Evolutionary conservation across 208 protist species (phyloP).

Genomic region (Paratrypanosoma confusum): DNA sequence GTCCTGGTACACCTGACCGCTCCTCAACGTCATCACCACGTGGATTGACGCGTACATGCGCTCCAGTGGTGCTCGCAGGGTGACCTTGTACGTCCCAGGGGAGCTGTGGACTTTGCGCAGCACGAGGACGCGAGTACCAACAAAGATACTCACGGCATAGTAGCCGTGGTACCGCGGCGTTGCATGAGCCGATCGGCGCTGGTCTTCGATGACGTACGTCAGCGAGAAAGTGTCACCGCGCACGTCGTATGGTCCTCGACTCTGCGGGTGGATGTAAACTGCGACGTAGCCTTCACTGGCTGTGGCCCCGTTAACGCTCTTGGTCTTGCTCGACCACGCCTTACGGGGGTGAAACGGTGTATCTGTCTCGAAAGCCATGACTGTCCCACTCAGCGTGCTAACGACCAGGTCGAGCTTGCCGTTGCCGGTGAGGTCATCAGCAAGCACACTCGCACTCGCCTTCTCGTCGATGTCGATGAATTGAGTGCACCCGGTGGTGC

Average conservation of each 20-base stretch:
- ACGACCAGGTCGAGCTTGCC: conserved; percentile 86
- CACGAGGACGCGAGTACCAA: conserved; percentile 50
- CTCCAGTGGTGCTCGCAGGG: conserved; percentile 47
- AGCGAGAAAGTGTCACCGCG: conserved; percentile 57
- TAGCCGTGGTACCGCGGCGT: conserved; percentile 1
- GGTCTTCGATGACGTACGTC: conserved; percentile 58
- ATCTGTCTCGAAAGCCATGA: conserved; percentile 76
- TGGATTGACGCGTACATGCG: conserved; percentile 44
- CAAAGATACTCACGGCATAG: conserved; percentile 58
- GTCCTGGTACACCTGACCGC: conserved; percentile 69
- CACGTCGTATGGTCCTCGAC: conserved; percentile 43
- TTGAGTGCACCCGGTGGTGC: conserved; percentile 65
- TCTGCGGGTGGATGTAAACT: conserved; percentile 48
- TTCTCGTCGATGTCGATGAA: conserved; percentile 86
- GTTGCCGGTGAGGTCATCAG: conserved; percentile 84
- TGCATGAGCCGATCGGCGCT: conserved; percentile 1
- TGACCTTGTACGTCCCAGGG: conserved; percentile 34
- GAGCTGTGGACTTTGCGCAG: conserved; percentile 23
- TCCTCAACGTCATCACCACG: conserved; percentile 47
- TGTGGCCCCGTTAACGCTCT: conserved; percentile 69
- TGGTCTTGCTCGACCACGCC: conserved; percentile 52
- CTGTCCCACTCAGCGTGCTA: conserved; percentile 71
- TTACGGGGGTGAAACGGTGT: conserved; percentile 67
- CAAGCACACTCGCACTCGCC: conserved; percentile 79
- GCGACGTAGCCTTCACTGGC: conserved; percentile 63